These are phyloP conservation scores for Silene conica DNA, from an alignment of 148 eudicot species.

Conservation along the genomic window DNA sequence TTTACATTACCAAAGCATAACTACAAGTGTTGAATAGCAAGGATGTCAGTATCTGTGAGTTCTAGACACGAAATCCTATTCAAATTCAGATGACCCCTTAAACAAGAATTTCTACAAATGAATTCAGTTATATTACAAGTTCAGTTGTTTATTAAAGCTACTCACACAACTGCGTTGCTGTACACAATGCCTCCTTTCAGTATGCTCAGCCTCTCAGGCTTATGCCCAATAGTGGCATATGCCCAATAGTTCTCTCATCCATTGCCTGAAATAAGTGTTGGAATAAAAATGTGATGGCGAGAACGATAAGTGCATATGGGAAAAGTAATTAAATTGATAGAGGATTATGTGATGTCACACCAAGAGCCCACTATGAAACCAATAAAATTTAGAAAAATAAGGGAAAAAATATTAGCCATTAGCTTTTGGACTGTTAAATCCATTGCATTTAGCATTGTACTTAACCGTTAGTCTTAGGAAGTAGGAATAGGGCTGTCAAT, in stretches of 20 bases:
- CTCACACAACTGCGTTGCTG: constrained; percentile 85
- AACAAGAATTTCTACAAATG: not conserved
- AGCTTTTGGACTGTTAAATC: too few species aligned
- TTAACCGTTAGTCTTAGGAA: too few species aligned
- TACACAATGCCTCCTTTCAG: constrained; percentile 87
- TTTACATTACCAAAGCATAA: too few species aligned
- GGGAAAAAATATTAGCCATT: too few species aligned
- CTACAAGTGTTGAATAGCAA: too few species aligned
- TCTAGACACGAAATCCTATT: too few species aligned
- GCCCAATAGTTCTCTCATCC: constrained; percentile 87
- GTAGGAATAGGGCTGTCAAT: too few species aligned
- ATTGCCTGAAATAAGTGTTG: constrained; percentile 47
- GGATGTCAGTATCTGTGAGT: too few species aligned
- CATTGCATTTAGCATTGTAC: too few species aligned
- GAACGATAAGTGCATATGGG: not conserved
- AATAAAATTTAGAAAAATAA: too few species aligned
- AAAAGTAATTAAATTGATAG: not conserved
- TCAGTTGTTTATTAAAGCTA: constrained; percentile 4
- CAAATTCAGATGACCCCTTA: too few species aligned
- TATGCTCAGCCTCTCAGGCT: constrained; percentile 85
- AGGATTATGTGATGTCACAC: not conserved
- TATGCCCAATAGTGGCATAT: too few species aligned
- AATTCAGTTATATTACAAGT: not conserved
- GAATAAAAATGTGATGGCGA: not conserved
- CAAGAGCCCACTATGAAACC: constrained; percentile 2